Base-by-base conservation (phyloP, 2,329 filamentous ascomycete genomes). In the Didymosphaeria variabile region DNA sequence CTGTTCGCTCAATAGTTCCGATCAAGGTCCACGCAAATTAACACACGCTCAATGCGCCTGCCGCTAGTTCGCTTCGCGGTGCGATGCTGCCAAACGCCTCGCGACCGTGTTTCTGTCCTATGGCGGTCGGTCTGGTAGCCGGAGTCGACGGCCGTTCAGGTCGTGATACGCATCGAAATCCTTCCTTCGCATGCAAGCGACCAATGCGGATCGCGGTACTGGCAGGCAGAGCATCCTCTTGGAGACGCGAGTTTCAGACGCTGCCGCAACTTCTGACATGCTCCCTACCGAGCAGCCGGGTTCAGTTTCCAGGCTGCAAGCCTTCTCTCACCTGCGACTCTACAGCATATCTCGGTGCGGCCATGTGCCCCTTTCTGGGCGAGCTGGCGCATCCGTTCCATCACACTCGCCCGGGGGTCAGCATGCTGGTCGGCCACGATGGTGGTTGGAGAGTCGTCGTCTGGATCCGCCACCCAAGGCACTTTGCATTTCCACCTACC, bases 171-270 rank as follows among this genome's bases (percentile, higher is more conserved):
- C 51, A 44, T 44, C 36, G 8, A 31, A 42, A 62, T 58, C 51
- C 55, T 60, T 62, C 59, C 62, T 63, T 49, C 59, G 59, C 62
- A 61, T 64, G 58, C 59, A 69, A 67, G 62, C 67, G 63, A 64
- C 58, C 34, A 59, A 45, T 19, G 54, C 58, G 63, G 60, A 58
- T 47, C 64, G 57, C 34, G 57, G 51, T 40, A 29, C 55, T 44
- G n/a, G 45, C 21, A 53, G 50, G 36, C 44, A 51, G 55, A 26
- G 44, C 47, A 46, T 54, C 62, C 59, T 61, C 58, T 66, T 47
- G 26, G 36, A 38, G 40, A 52, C 52, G 26, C n/a, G 32, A 29
- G 50, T 51, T 44, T 36, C 51, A 54, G 26, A 29, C 26, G 29
- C 23, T 42, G 45, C 45, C 21, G 45, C 32, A 26, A 34, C 38